phyloP scores from a whole-genome alignment of 768 basidiomycete species.

The Gyrodon lividus region DNA sequence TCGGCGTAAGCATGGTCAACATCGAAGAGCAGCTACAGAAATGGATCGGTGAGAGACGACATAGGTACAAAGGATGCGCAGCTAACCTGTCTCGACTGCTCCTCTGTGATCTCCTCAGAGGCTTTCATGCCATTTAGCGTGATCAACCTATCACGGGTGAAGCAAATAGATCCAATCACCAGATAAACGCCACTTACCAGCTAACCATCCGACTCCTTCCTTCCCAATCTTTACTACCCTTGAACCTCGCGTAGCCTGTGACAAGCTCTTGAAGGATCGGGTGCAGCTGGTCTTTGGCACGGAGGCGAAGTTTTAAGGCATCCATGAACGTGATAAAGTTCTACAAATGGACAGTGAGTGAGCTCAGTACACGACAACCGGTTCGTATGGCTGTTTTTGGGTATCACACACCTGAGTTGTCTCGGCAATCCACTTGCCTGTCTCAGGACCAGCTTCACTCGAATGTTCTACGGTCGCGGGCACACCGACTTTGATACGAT shows the following conservation, averaged over 20 bases:
- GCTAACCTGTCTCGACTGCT: constrained; percentile 86
- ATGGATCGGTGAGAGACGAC: neutral
- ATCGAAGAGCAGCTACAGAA: constrained; percentile 81
- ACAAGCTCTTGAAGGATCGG: constrained; percentile 95
- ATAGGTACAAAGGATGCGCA: neutral
- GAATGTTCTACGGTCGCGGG: constrained; percentile 97
- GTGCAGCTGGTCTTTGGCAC: constrained; percentile 97
- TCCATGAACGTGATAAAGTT: constrained; percentile 99
- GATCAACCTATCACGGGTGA: constrained; percentile 66
- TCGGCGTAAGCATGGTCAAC: constrained; percentile 95
- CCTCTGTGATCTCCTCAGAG: constrained; percentile 92
- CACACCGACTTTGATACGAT: constrained; percentile 87
- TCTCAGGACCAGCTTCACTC: constrained; percentile 88
- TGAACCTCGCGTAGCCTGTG: constrained; percentile 90
- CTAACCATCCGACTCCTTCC: constrained; percentile 86
- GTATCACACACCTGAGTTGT: constrained; percentile 76
- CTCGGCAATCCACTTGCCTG: constrained; percentile 96
- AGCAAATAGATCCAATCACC: neutral
- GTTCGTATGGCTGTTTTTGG: neutral
- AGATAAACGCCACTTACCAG: constrained; percentile 55
- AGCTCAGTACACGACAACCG: neutral
- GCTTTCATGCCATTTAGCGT: constrained; percentile 97
- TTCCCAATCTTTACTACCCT: constrained; percentile 95
- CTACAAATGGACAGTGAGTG: constrained; percentile 38
- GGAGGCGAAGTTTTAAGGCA: constrained; percentile 84